phyloP scores from a whole-genome alignment of 805 yeast genomes.

The Blastobotrys chiropterorum region DNA sequence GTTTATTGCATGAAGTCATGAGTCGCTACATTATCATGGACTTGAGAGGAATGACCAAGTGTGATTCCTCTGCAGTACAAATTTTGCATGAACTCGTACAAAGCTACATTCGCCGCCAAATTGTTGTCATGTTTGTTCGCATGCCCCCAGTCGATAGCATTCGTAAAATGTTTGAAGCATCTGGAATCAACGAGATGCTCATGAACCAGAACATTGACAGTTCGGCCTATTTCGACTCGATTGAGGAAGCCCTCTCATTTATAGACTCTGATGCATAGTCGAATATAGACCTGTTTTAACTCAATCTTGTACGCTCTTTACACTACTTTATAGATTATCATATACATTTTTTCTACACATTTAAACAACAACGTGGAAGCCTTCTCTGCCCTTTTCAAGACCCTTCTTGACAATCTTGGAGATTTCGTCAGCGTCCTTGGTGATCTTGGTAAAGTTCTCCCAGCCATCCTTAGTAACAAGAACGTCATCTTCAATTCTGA shows the following conservation, averaged over 20 bases:
- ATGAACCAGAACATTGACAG: constrained; percentile 26
- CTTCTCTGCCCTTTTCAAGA: constrained; percentile 46
- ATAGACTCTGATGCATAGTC: constrained; percentile 3
- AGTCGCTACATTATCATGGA: constrained; percentile 64
- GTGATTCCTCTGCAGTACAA: constrained; percentile 78
- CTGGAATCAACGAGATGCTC: constrained; percentile 48
- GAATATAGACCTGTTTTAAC: background rate
- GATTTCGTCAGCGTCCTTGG: constrained; percentile 82
- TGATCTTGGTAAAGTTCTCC: constrained; percentile 76
- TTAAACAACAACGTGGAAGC: constrained; percentile 52
- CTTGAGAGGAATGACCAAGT: constrained; percentile 70
- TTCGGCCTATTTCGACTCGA: constrained; percentile 38
- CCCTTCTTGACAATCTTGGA: constrained; percentile 71
- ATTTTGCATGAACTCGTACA: constrained; percentile 55
- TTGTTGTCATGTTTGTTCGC: constrained; percentile 55
- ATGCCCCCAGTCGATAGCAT: constrained; percentile 45
- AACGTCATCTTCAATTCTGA: constrained; percentile 91
- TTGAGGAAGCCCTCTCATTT: constrained; percentile 48
- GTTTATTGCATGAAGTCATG: constrained; percentile 38
- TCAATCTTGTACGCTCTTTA: background rate
- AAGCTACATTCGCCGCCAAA: constrained; percentile 46
- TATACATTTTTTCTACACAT: background rate
- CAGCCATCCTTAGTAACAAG: constrained; percentile 68
- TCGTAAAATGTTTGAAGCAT: constrained; percentile 42
- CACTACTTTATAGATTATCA: background rate